A percentile compares a stretch with the other conserved stretches of the same genome.
phyloP scores from a whole-genome alignment of 305 asterid genomes.

The Fraxinus angustifolia region DNA sequence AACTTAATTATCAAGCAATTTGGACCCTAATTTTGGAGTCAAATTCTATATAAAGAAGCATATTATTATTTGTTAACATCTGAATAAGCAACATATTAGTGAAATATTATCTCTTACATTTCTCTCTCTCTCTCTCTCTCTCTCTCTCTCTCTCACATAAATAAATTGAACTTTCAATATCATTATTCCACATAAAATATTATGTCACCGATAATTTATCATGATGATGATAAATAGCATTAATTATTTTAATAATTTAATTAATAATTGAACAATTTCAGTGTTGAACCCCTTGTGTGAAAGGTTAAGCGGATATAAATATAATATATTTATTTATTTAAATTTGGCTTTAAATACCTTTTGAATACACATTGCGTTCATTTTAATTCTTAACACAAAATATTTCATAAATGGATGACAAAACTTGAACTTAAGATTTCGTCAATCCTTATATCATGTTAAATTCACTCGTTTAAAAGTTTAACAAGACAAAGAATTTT shows the following conservation, averaged over 20 bases:
- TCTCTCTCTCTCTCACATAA: too few species aligned
- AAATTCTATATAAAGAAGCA: neutral
- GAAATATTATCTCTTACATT: neutral
- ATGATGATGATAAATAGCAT: too few species aligned
- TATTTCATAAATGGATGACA: neutral
- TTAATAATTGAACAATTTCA: neutral
- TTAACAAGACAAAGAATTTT: too few species aligned
- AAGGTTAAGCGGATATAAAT: neutral
- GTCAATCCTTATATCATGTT: neutral
- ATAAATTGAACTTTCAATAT: too few species aligned
- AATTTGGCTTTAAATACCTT: neutral
- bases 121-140: too few species aligned
- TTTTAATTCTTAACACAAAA: neutral
- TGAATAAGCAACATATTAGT: neutral
- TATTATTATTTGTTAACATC: neutral
- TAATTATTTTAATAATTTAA: neutral
- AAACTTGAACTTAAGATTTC: neutral
- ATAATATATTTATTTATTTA: neutral
- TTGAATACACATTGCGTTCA: neutral
- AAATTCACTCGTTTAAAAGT: neutral
- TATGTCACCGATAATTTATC: too few species aligned
- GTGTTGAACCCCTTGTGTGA: neutral
- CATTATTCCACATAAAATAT: too few species aligned
- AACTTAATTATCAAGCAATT: neutral
- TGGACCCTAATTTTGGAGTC: slow-evolving; percentile 31